Evolutionary conservation across 306 rosid species (phyloP).

Genomic region (Quercus agrifolia): DNA sequence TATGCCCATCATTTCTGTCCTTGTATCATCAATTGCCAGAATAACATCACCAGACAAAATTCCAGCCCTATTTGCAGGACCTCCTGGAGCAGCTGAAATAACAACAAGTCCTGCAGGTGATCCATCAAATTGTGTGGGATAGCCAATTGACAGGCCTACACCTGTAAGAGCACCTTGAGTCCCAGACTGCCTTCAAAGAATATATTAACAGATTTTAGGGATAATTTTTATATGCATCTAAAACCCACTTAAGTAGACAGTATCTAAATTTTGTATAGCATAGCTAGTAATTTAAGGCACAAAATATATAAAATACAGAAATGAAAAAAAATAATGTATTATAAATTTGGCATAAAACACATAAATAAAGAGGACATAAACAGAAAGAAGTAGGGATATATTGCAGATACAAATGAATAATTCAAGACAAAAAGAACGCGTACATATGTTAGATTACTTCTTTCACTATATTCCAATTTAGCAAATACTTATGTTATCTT

Average conservation of each 20-base stretch:
- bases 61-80: slow-evolving; percentile 92
- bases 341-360: too few relatives aligned
- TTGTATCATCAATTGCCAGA: slow-evolving; percentile 71
- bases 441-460: too few relatives aligned
- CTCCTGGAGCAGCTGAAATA: slow-evolving; percentile 85
- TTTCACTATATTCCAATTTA: too few relatives aligned
- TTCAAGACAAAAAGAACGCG: too few relatives aligned
- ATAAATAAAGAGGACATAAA: too few relatives aligned
- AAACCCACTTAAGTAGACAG: slow-evolving; percentile 10
- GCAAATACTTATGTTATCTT: too few relatives aligned
- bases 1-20: slow-evolving; percentile 80
- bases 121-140: slow-evolving; percentile 56
- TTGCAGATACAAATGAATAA: too few relatives aligned
- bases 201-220: slow-evolving; percentile 40
- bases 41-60: slow-evolving; percentile 79
- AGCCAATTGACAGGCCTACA: slow-evolving; percentile 91
- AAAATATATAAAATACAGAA: too few relatives aligned
- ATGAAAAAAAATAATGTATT: too few relatives aligned
- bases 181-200: slow-evolving; percentile 98
- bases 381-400: too few relatives aligned
- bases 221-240: slow-evolving; percentile 8
- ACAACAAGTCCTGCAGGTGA: slow-evolving; percentile 72
- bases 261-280: background rate
- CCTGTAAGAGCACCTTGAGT: slow-evolving; percentile 92
- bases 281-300: too few relatives aligned